Conservation (phyloP, 2,329 filamentous ascomycete species). For the Cordyceps fumosorosea region DNA sequence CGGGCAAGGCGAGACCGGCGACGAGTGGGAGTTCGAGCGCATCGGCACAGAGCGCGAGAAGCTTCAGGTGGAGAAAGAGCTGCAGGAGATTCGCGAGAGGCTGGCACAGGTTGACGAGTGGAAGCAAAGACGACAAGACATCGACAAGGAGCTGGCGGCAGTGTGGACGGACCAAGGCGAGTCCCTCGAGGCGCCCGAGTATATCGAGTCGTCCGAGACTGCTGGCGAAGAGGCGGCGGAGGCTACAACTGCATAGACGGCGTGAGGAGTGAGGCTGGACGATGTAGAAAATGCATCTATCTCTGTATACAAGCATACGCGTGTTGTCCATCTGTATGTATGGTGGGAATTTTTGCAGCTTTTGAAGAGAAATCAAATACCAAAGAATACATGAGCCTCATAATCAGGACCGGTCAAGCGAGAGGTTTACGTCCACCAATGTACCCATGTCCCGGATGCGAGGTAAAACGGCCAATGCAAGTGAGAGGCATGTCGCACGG, state of each 20-base stretch:
- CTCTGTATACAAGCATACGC: neutral
- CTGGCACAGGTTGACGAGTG: constrained; percentile 77
- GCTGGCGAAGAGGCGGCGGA: constrained; percentile 5
- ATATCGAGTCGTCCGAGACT: constrained; percentile 18
- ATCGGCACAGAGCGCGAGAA: constrained; percentile 94
- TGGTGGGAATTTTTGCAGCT: neutral
- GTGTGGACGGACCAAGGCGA: constrained; percentile 53
- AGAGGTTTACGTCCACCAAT: no score
- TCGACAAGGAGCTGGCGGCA: constrained; percentile 70
- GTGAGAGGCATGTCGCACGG: neutral
- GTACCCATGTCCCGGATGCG: neutral
- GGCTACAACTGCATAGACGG: neutral
- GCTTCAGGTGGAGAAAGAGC: constrained; percentile 83
- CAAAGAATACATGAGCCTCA: constrained; percentile 1
- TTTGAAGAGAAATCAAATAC: neutral
- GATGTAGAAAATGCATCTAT: constrained; percentile 3
- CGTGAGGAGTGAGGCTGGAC: neutral
- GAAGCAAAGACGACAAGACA: constrained; percentile 71
- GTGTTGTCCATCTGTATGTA: constrained; percentile 3
- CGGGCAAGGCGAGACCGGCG: constrained; percentile 71
- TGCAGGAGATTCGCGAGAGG: constrained; percentile 74
- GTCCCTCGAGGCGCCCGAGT: constrained; percentile 41
- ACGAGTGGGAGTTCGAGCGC: constrained; percentile 85
- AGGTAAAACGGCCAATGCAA: neutral
- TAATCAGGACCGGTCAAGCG: neutral